phyloP scores from a whole-genome alignment of 2,329 filamentous ascomycete species.

The Coniella lustricola region DNA sequence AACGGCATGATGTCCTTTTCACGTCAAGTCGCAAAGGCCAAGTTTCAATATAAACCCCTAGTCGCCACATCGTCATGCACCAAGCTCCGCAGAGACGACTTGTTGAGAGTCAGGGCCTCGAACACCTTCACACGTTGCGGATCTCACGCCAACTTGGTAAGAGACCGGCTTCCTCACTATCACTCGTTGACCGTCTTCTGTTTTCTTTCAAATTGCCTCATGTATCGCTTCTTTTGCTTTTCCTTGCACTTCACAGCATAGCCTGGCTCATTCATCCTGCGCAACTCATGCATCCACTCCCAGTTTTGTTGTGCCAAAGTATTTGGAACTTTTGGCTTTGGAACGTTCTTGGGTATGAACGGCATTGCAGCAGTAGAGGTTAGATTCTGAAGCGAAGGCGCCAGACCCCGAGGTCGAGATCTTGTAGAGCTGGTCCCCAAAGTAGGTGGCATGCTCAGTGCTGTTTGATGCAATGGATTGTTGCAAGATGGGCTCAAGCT shows the following conservation, averaged over 20 bases:
- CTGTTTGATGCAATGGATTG: constrained; percentile 9
- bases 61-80: too few species aligned
- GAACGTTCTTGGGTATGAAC: constrained; percentile 11
- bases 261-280: constrained; percentile 14
- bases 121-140: too few species aligned
- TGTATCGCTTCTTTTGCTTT: constrained; percentile 15
- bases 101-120: too few species aligned
- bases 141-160: too few species aligned
- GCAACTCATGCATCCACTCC: constrained; percentile 15
- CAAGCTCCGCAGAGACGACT: too few species aligned
- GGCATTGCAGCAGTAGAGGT: background rate
- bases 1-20: too few species aligned
- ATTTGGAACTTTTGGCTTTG: constrained; percentile 15
- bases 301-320: constrained; percentile 16
- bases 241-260: constrained; percentile 15
- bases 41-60: too few species aligned
- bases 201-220: constrained; percentile 9
- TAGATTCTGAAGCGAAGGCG: background rate
- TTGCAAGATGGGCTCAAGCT: constrained; percentile 4
- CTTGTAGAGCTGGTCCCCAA: background rate
- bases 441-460: background rate
- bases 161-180: too few species aligned
- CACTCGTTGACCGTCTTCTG: background rate
- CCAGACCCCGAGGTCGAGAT: background rate
- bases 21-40: too few species aligned